Evolutionary conservation across 257 asterid species (phyloP).

Genomic region (Solanum rostratum): DNA sequence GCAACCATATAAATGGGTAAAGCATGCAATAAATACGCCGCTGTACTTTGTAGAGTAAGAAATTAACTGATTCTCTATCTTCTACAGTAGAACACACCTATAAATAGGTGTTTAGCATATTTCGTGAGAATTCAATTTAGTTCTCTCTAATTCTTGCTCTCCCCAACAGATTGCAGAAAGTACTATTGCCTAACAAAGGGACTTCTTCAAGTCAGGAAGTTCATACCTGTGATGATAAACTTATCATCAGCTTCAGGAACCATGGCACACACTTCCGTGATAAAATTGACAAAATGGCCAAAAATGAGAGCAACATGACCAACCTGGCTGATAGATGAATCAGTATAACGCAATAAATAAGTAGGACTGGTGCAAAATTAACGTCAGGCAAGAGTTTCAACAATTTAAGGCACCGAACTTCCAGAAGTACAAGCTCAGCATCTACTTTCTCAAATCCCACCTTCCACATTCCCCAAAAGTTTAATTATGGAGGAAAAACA

Average conservation of each 20-base stretch:
- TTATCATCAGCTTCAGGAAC: constrained; percentile 96
- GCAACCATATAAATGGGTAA: not conserved
- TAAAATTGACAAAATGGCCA: constrained; percentile 65
- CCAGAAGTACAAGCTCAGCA: not conserved
- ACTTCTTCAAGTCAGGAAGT: not conserved
- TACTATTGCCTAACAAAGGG: not conserved
- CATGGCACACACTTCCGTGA: constrained; percentile 95
- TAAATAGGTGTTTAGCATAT: not conserved
- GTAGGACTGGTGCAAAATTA: not conserved
- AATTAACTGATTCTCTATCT: not conserved
- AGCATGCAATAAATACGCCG: not conserved
- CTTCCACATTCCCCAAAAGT: not conserved
- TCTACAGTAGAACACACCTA: not conserved
- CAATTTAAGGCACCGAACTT: not conserved
- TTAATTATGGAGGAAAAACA: not conserved
- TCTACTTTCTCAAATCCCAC: not conserved
- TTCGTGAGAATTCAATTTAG: not conserved
- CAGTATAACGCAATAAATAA: constrained; percentile 25
- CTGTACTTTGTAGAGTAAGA: not conserved
- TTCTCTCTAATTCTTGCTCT: not conserved
- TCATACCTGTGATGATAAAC: constrained; percentile 92
- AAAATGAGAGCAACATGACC: constrained; percentile 75
- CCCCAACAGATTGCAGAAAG: not conserved
- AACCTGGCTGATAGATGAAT: constrained; percentile 73
- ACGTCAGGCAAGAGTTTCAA: not conserved